phyloP scores from a whole-genome alignment of 2,329 filamentous ascomycete genomes.

The Trichoderma lentiforme region DNA sequence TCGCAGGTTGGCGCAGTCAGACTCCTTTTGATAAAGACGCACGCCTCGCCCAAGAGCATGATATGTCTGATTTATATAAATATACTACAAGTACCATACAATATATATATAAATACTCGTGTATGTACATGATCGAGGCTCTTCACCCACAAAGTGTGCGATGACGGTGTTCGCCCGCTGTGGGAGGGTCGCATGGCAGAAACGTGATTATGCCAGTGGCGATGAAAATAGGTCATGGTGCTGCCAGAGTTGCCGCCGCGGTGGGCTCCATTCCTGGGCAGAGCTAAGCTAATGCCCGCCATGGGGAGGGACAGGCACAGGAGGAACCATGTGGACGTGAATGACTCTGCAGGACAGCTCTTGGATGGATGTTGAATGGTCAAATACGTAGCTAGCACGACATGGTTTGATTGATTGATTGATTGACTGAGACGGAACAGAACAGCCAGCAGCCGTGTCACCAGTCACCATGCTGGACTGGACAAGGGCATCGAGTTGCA shows the following conservation, averaged over 20 bases:
- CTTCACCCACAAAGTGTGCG: not conserved
- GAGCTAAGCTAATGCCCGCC: not conserved
- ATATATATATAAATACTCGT: not conserved
- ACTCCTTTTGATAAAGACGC: not conserved
- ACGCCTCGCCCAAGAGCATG: not conserved
- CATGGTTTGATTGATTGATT: not conserved
- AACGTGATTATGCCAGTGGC: not conserved
- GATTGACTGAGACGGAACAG: not conserved
- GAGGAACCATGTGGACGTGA: not conserved
- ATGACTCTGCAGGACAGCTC: not conserved
- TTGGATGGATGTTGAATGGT: not conserved
- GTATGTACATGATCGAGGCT: not conserved
- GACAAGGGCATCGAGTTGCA: not conserved
- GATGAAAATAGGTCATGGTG: not conserved
- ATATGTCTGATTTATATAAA: not conserved
- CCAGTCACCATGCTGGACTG: not conserved
- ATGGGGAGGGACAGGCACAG: not conserved
- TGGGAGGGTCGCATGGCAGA: conserved; percentile 7
- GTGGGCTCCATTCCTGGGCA: not conserved
- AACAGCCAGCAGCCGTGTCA: not conserved
- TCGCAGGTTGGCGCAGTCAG: not conserved
- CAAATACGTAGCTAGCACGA: not conserved
- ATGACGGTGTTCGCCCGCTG: not conserved
- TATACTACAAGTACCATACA: not conserved
- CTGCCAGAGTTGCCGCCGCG: not conserved